Base-by-base conservation (phyloP, 495 filamentous ascomycete species). In the Daldinia caldariorum region DNA sequence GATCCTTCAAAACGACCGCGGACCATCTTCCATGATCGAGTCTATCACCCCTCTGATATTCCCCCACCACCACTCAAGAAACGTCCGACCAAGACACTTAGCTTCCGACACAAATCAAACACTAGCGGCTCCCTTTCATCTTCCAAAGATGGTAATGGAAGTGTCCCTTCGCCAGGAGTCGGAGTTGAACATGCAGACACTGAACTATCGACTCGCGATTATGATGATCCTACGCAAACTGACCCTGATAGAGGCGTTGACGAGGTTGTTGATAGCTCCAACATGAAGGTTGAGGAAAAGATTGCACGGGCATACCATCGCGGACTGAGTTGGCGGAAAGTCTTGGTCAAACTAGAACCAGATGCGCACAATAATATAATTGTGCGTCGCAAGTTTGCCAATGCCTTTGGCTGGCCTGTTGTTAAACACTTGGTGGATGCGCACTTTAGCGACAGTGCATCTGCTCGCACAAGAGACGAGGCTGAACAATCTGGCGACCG, bases 291-390 rank as follows among this genome's bases (percentile, higher is more conserved):
- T 6, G 95, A 99, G 77, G 95, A 99, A 76, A 98, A 97, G 76
- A 99, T 99, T 61, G 94, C 95, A 1, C 86, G 95, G 51, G 95
- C 94, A 43, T 99, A 98, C 78, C 95, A 99, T 76, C 86, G 88
- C 6, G 91, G 90, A 68, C 80, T 99, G 18, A 90, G 91, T 4
- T 99, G 95, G 95, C 90, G 95, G 10, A 99, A 99, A 76, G 95
- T 98, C 3, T 87, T 99, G 9, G 95, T 98, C 20, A 88, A 94
- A 47, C 84, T 99, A 8, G 95, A 99, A 76, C 95, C 95, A 0
- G 95, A 99, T 83, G 95, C 95, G 2, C 95, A 99, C 78, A 99
- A 99, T 79, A 99, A 99, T 76, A 94, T 99, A 63, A 90, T 97
- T 64, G 95, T 99, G 18, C 90, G 95, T 29, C 89, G 95, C 34